A percentile compares a stretch with the other conserved stretches of the same genome.
Evolutionary conservation across 495 filamentous ascomycete genomes (phyloP).

Genomic region (Penicillium egyptiacum): DNA sequence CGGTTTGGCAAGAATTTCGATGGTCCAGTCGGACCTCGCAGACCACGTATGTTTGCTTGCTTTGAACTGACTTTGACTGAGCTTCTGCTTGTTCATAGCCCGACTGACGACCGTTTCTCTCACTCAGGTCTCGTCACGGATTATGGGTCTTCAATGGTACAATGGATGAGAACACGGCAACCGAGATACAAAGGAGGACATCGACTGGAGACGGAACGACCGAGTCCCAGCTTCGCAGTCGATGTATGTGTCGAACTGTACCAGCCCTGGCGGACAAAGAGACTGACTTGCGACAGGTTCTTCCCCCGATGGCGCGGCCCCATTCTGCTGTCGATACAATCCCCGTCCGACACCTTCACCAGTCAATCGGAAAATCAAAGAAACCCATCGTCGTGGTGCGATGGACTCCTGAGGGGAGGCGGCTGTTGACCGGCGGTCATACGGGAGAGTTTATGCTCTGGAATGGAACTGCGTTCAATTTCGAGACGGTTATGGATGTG

Average conservation of each 20-base stretch:
- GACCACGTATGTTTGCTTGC: constrained; percentile 39
- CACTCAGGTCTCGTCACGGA: constrained; percentile 74
- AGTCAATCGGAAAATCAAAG: constrained; percentile 95
- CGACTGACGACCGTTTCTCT: constrained; percentile 6
- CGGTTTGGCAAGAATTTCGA: constrained; percentile 40
- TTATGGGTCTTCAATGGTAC: constrained; percentile 87
- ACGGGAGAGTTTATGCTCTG: constrained; percentile 98
- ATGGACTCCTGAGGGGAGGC: constrained; percentile 95
- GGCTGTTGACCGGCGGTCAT: constrained; percentile 86
- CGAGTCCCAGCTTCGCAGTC: constrained; percentile 82
- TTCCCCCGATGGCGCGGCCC: constrained; percentile 74
- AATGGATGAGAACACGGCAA: constrained; percentile 87
- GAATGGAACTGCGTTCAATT: constrained; percentile 99
- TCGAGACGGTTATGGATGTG: constrained; percentile 96
- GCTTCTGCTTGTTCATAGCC: not conserved
- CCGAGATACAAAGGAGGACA: constrained; percentile 69
- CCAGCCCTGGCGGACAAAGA: constrained; percentile 9
- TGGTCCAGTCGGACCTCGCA: constrained; percentile 40
- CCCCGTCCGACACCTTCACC: constrained; percentile 86
- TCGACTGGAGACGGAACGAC: constrained; percentile 73
- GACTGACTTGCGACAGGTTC: constrained; percentile 59
- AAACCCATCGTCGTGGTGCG: constrained; percentile 96
- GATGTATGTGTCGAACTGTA: constrained; percentile 60
- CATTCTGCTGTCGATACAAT: constrained; percentile 77
- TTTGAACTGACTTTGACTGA: not conserved